Evolutionary conservation across 1,139 yeast species (phyloP).

Genomic region (Sugiyamaella sp.): DNA sequence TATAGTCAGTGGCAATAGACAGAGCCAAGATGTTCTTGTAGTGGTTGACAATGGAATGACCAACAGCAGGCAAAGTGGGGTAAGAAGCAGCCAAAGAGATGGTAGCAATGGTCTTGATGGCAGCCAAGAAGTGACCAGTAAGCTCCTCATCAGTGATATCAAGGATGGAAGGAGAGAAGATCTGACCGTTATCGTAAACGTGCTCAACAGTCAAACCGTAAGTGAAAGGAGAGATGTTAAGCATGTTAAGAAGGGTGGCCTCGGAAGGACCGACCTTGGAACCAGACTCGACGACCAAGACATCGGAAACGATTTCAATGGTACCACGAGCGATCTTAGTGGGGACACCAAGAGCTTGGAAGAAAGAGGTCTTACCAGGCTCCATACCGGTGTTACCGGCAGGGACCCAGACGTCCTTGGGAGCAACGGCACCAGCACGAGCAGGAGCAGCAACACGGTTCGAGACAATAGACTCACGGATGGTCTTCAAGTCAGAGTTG

Average conservation of each 20-base stretch:
- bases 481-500: slow-evolving; percentile 86
- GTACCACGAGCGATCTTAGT: slow-evolving; percentile 99
- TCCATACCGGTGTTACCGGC: slow-evolving; percentile 99
- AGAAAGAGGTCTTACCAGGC: slow-evolving; percentile 99
- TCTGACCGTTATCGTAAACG: slow-evolving; percentile 98
- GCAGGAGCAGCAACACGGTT: slow-evolving; percentile 99
- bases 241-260: slow-evolving; percentile 98
- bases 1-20: slow-evolving; percentile 97
- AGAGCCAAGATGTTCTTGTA: slow-evolving; percentile 99
- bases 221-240: slow-evolving; percentile 99
- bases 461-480: slow-evolving; percentile 83
- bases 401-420: slow-evolving; percentile 95
- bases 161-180: slow-evolving; percentile 94
- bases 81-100: slow-evolving; percentile 96
- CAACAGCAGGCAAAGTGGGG: slow-evolving; percentile 99
- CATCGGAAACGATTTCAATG: slow-evolving; percentile 97
- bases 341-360: slow-evolving; percentile 99
- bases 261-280: slow-evolving; percentile 98
- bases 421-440: slow-evolving; percentile 99
- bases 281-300: slow-evolving; percentile 88
- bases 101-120: slow-evolving; percentile 92
- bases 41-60: slow-evolving; percentile 98
- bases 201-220: slow-evolving; percentile 96
- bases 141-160: slow-evolving; percentile 98
- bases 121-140: slow-evolving; percentile 87